Evolutionary conservation across 345 rosid species (phyloP), one percentile per base, ranked within the genome.

Genomic region (Passiflora organensis): DNA sequence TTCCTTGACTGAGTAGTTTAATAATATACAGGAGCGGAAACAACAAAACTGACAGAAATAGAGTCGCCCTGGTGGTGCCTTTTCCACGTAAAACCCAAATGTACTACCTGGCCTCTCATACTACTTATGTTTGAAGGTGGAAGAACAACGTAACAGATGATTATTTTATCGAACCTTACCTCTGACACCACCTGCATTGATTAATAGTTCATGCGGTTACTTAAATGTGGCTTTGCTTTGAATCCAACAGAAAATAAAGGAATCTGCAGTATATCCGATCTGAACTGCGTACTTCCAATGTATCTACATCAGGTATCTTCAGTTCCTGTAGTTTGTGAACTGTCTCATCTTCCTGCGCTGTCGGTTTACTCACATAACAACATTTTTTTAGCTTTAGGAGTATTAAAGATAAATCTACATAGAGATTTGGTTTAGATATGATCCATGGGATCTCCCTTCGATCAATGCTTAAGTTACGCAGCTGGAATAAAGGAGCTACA

Each of bases 381-480:
- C 13, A 13, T 18, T 43, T 15, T 17, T 52, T 41, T 49, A 18
- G 32, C 19, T 53, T 22, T 14, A 12, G 45, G 4, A 9, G 22
- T 16, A 36, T 46, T 13, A 16, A 5, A 22, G 13, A 16, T 32
- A 8, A 53, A 36, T 46, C 47, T 37, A 4, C 32, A 1, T 36
- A 9, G 37, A 47, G 60, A 54, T 46, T 22, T 36, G 67, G 57
- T n/a, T 15, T 45, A 24, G 52, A 62, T 62, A 20, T 22, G 43
- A 34, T 43, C 36, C 28, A 36, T 22, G 10, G 13, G 44, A 53
- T 32, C 25, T 36, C 6, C 36, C 18, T 6, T 23, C 10, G 8
- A 49, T 20, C 9, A 6, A n/a, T n/a, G n/a, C n/a, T n/a, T n/a
- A n/a, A n/a, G n/a, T n/a, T n/a, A n/a, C n/a, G n/a, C n/a, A n/a